phyloP scores from a whole-genome alignment of 345 rosid genomes.

The Moricandia moricandioides region DNA sequence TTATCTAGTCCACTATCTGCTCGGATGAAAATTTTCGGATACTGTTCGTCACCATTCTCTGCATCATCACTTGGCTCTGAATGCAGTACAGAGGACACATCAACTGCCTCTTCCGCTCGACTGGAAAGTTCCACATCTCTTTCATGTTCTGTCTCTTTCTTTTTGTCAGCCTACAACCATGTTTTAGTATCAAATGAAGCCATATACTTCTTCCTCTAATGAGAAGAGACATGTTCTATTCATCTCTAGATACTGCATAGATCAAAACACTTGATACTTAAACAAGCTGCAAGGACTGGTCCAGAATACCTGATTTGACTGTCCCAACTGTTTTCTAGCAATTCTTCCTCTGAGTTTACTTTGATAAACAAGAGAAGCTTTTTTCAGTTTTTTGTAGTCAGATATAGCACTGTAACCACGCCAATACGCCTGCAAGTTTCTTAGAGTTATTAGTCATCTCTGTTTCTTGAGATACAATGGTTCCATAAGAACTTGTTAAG shows the following conservation, averaged over 20 bases:
- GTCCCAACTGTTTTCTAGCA: slow-evolving; percentile 36
- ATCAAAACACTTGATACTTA: too few species aligned
- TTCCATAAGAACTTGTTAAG: slow-evolving; percentile 22
- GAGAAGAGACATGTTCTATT: not conserved
- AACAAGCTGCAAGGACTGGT: not conserved
- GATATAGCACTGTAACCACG: slow-evolving; percentile 51
- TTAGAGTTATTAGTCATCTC: slow-evolving; percentile 10
- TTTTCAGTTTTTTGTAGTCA: slow-evolving; percentile 44
- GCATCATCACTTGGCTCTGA: slow-evolving; percentile 23
- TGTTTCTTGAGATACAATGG: slow-evolving; percentile 19
- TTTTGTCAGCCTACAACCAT: slow-evolving; percentile 29
- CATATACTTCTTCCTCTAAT: not conserved
- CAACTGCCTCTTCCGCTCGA: slow-evolving; percentile 12
- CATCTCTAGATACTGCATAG: slow-evolving; percentile 3
- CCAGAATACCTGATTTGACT: slow-evolving; percentile 42
- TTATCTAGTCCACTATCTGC: slow-evolving; percentile 19
- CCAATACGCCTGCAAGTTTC: slow-evolving; percentile 55
- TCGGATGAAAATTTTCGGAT: not conserved
- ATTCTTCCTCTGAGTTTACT: slow-evolving; percentile 41
- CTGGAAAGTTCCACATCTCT: slow-evolving; percentile 14
- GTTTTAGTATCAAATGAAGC: slow-evolving; percentile 2
- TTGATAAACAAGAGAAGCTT: slow-evolving; percentile 46
- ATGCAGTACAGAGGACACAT: slow-evolving; percentile 4
- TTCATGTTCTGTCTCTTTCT: slow-evolving; percentile 25
- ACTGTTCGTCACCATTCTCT: not conserved